Evolutionary conservation across 495 filamentous ascomycete genomes (phyloP).

Genomic region (Hyaloscypha hepaticicola): DNA sequence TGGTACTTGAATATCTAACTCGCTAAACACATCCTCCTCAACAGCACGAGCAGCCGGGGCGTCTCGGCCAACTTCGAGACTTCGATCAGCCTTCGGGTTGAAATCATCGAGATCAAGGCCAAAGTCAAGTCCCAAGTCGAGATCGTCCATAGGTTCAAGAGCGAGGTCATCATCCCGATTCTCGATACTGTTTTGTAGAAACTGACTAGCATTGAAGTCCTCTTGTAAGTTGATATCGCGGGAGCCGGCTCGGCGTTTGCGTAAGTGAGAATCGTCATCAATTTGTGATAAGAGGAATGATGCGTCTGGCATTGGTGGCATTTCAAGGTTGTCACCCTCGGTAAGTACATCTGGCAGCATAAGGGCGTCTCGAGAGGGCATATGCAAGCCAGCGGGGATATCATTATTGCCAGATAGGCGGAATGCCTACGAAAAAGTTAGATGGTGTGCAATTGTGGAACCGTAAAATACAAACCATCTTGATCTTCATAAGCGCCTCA

Average conservation of each 20-base stretch:
- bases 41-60: constrained; percentile 62
- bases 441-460: constrained; percentile 1
- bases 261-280: constrained; percentile 52
- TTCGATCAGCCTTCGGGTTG: constrained; percentile 51
- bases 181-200: constrained; percentile 62
- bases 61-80: constrained; percentile 83
- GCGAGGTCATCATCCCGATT: constrained; percentile 45
- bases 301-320: constrained; percentile 64
- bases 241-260: constrained; percentile 58
- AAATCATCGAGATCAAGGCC: constrained; percentile 51
- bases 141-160: constrained; percentile 50
- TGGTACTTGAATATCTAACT: constrained; percentile 44
- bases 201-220: constrained; percentile 62
- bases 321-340: constrained; percentile 77
- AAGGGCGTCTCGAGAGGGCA: constrained; percentile 65
- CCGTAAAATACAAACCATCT: constrained; percentile 89
- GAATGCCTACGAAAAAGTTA: constrained; percentile 57
- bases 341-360: constrained; percentile 87
- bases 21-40: constrained; percentile 73
- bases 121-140: constrained; percentile 59
- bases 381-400: constrained; percentile 62
- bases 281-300: constrained; percentile 70
- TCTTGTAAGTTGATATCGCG: constrained; percentile 64
- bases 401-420: constrained; percentile 78
- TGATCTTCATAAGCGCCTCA: constrained; percentile 94